Evolutionary conservation across 2,329 filamentous ascomycete genomes (phyloP).

Genomic region (Arthrinium phaeospermum): DNA sequence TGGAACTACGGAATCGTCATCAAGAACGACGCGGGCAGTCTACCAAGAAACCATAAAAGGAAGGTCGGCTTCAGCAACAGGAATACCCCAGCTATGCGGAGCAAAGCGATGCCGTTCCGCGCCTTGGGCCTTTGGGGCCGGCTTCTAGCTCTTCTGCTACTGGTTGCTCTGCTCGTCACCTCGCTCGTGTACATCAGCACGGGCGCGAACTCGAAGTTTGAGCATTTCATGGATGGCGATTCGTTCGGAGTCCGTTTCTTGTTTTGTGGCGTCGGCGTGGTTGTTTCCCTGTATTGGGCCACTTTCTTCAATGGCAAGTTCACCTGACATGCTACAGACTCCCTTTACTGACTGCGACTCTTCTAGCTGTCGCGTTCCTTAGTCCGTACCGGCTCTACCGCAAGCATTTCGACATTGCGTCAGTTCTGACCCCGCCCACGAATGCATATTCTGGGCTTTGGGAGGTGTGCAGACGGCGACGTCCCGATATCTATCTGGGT

Average conservation of each 20-base stretch:
- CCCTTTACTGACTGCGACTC: not conserved
- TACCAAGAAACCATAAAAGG: conserved; percentile 24
- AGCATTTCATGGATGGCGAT: conserved; percentile 36
- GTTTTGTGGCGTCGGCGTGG: conserved; percentile 42
- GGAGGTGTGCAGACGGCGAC: conserved; percentile 39
- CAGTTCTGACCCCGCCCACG: conserved; percentile 45
- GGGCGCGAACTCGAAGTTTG: conserved; percentile 28
- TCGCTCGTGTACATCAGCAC: conserved; percentile 38
- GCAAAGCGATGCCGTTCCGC: conserved; percentile 34
- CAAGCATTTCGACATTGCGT: conserved; percentile 39
- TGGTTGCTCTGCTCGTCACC: conserved; percentile 31
- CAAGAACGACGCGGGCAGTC: conserved; percentile 25
- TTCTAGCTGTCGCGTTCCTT: conserved; percentile 50
- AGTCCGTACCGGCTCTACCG: conserved; percentile 50
- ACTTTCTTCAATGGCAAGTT: conserved; percentile 42
- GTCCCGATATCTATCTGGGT: conserved; percentile 46
- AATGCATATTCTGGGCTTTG: conserved; percentile 53
- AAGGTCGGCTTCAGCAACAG: conserved; percentile 6
- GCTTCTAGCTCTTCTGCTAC: conserved; percentile 29
- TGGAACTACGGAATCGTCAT: conserved; percentile 34
- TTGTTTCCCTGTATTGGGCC: conserved; percentile 42
- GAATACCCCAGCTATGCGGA: not conserved
- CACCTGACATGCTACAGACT: conserved; percentile 19
- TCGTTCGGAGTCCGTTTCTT: conserved; percentile 44
- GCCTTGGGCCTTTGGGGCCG: conserved; percentile 35